Evolutionary conservation across 208 protist genomes (phyloP), one percentile per base, ranked within the genome.

Genomic region (Crithidia acanthocephali): DNA sequence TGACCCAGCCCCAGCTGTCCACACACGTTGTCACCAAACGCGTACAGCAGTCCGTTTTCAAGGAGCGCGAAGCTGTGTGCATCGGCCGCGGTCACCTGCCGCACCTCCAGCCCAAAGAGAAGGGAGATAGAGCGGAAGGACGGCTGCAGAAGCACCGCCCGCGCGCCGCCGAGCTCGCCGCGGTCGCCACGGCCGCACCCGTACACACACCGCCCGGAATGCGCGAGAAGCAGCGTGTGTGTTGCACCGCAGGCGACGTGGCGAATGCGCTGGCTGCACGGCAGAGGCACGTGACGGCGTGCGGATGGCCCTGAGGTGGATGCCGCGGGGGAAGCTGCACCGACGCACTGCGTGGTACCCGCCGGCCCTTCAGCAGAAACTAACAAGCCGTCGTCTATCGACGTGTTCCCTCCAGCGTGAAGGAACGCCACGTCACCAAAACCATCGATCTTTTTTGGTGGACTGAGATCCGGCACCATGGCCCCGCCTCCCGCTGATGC

Each of bases 11-110:
- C 91, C 59, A 95, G 76, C 68, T 95, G 91, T 6, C 91, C 91
- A 51, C 81, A 86, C 23, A 71, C 79, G 74, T 95, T 95, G 61
- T 92, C 86, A 27, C 91, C 91, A 70, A 93, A 96, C 6, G 86
- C 88, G 23, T 93, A 80, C 28, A 96, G 76, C 40, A 84, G 83
- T 10, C 88, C 88, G 10, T 85, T 93, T 52, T 81, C 61, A 10
- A 94, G 78, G 48, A 94, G 76, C n/a, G 87, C 85, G 70, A 96
- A 88, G 63, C 84, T 92, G 75, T 96, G 91, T 7, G 87, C 74
- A 25, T 78, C 88, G 23, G 87, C 83, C 9, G 88, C 91, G 2
- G 70, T 53, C 22, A 96, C 75, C 47, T 82, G 72, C 20, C 57
- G 60, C 32, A 94, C 80, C 13, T 81, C 79, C n/a, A 93, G 74